phyloP scores from a whole-genome alignment of 345 rosid genomes.

The Garcia nutans region DNA sequence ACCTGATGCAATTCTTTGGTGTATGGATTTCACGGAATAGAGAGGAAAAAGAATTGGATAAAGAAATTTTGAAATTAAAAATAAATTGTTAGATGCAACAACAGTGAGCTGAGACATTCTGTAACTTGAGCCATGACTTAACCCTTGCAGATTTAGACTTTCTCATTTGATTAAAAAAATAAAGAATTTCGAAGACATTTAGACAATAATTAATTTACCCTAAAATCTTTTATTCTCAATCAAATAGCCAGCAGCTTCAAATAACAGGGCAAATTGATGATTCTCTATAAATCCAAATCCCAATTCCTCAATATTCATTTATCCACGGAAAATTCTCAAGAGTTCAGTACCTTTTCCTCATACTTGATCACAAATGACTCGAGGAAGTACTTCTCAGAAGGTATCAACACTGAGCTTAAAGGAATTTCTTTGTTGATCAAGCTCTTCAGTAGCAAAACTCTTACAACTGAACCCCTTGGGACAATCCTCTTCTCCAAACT shows the following conservation, averaged over 20 bases:
- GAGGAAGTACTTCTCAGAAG: background rate
- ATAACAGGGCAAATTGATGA: too few species aligned
- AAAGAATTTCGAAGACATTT: too few species aligned
- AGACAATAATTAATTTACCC: too few species aligned
- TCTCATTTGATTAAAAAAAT: too few species aligned
- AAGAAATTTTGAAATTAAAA: background rate
- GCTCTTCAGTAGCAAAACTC: too few species aligned
- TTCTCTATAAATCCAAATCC: background rate
- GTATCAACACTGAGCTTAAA: background rate
- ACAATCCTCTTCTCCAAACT: too few species aligned
- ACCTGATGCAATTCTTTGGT: conserved; percentile 26
- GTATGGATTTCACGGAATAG: conserved; percentile 19
- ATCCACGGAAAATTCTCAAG: background rate
- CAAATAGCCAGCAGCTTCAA: too few species aligned
- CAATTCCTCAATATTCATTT: background rate
- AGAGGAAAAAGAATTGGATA: too few species aligned
- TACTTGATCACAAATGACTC: background rate
- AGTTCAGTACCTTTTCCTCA: background rate
- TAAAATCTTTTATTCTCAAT: too few species aligned
- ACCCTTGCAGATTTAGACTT: background rate
- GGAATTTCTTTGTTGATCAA: too few species aligned
- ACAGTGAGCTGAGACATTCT: background rate
- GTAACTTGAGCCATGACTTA: background rate
- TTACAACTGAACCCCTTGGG: too few species aligned
- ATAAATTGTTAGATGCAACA: background rate